Conservation (phyloP, 306 rosid species). For the Delonix regia region DNA sequence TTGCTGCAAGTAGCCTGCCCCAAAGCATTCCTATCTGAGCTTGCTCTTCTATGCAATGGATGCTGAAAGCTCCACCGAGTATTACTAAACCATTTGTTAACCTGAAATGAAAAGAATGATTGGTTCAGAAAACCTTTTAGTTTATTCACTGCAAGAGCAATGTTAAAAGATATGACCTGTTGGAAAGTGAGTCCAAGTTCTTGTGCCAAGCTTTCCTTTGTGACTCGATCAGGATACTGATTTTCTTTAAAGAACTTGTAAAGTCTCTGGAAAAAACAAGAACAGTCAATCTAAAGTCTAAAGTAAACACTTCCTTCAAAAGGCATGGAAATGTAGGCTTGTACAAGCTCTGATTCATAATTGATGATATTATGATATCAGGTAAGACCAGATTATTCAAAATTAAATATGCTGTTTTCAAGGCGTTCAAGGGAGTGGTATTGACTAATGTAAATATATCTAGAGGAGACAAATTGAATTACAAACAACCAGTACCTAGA, state of each 20-base stretch:
- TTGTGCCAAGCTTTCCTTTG: slow-evolving; percentile 79
- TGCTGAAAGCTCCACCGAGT: slow-evolving; percentile 71
- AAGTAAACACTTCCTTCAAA: not conserved
- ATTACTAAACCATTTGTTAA: slow-evolving; percentile 87
- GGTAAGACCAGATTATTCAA: not conserved
- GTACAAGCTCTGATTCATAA: slow-evolving; percentile 4
- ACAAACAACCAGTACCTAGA: not conserved
- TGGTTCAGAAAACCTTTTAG: not conserved
- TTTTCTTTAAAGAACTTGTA: slow-evolving; percentile 73
- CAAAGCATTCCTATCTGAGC: slow-evolving; percentile 39
- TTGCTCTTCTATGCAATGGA: slow-evolving; percentile 37
- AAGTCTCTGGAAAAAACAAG: slow-evolving; percentile 64
- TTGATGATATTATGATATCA: not conserved
- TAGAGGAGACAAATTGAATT: not conserved
- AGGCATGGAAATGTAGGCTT: not conserved
- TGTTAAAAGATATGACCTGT: slow-evolving; percentile 61
- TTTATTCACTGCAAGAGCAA: slow-evolving; percentile 6
- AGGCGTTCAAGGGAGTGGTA: not conserved
- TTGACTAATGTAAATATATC: slow-evolving; percentile 14
- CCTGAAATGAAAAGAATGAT: slow-evolving; percentile 47
- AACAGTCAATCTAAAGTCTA: slow-evolving; percentile 22
- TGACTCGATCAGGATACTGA: slow-evolving; percentile 72
- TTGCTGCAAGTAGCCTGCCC: slow-evolving; percentile 30
- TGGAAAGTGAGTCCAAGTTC: slow-evolving; percentile 69
- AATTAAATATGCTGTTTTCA: not conserved